Evolutionary conservation across 2,329 filamentous ascomycete genomes (phyloP), one percentile per base, ranked within the genome.

Genomic region (Cytospora piceicola): DNA sequence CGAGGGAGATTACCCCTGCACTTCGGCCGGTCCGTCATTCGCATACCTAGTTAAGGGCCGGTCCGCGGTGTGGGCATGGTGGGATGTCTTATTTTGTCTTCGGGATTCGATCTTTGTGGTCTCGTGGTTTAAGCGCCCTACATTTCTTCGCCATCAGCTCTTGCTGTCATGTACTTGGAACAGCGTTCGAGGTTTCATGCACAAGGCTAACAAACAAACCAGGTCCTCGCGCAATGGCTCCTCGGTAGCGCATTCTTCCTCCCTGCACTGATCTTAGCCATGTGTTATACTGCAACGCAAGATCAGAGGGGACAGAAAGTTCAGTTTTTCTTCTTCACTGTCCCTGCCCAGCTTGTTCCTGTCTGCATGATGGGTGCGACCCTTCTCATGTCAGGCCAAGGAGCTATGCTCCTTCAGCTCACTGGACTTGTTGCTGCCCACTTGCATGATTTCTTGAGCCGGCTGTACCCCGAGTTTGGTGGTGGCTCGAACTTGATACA

Each of bases 371-470:
- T 98, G 54, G 77, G 88, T 20, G 80, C 93, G 72, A 90, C 90
- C 14, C 82, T 96, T 27, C 80, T 98, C 61, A 86, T 91, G 74
- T 74, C 72, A 0, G 82, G 79, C 6, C 89, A 89, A 14, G 82
- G 83, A 42, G 70, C 78, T 22, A 84, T 91, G 14, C 74, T 91
- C 64, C 73, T 88, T 4, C 88, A 96, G 73, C 77, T 87, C 5
- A 91, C 87, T 39, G 95, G 95, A n/a, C 82, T 99, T 14, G 70
- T 96, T 53, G 92, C 94, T 15, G 94, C 94, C 5, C 95, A 99
- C 76, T 73, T 95, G 24, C 96, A 93, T 77, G 92, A 98, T 75
- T 99, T 98, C 74, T 77, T 97, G 58, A 93, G 91, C 2, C 86
- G 92, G 58, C 84, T 97, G 52, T 98, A 93, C 83, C 95, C 95